Evolutionary conservation across 768 basidiomycete species (phyloP), one percentile per base, ranked within the genome.

Genomic region (Suillus brevipes): DNA sequence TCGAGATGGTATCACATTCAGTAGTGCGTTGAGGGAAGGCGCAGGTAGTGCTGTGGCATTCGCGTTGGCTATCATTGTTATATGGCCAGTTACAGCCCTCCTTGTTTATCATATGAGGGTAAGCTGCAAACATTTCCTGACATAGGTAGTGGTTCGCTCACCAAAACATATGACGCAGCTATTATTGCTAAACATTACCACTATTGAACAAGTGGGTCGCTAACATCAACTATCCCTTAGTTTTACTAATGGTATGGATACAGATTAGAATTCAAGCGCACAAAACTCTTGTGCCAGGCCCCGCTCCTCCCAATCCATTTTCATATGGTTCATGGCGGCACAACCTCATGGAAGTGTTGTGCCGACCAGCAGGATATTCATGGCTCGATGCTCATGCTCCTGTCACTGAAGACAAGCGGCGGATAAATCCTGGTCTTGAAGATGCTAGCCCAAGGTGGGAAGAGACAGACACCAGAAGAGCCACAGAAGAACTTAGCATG

Each of bases 231-330:
- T 43, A 49, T 56, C 64, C 53, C 55, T 63, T 56, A 34, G 36
- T 18, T 53, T 52, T 49, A 55, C 53, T 69, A 57, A 68, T 62
- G 64, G 23, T 64, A 65, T 49, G 53, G 60, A 20, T 9, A 65
- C 72, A 94, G 90, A 94, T 97, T 69, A 88, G 95, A 65, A 92
- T 90, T 68, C 88, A 91, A 76, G 92, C 92, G 20, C 91, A 94
- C 74, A 89, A 87, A 68, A 81, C 83, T 36, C 78, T 95, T 56
- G 80, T 85, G 36, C 83, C 87, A 28, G 88, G 86, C 4, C 80
- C 86, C 2, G 75, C 88, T 4, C 91, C 92, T 36, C 83, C 90
- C 2, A 98, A 97, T 72, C 94, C 95, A 25, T 98, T 96, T 77
- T 89, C 91, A 50, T 90, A 92, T 73, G 88, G 90, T 45, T 88